Evolutionary conservation across 2,329 filamentous ascomycete species (phyloP).

Genomic region (Fusarium sterilihyphosum): DNA sequence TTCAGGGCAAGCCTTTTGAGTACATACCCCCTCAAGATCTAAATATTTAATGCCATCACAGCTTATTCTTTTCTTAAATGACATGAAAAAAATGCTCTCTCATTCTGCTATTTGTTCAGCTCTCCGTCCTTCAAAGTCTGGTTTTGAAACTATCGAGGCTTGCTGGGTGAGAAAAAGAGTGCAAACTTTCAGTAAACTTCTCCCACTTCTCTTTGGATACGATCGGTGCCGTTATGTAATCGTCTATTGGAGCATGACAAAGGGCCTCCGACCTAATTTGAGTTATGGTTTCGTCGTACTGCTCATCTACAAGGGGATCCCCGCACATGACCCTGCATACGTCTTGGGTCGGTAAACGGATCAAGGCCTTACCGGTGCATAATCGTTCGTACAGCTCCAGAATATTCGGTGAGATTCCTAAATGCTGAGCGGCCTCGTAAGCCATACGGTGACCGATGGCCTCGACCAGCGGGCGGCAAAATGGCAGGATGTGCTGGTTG

Average conservation of each 20-base stretch:
- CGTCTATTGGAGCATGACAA: not conserved
- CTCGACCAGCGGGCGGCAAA: not conserved
- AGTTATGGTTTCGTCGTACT: not conserved
- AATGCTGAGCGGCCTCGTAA: not conserved
- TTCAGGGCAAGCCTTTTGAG: too few species aligned
- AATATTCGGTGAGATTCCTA: not conserved
- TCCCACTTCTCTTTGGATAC: not conserved
- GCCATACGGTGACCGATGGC: constrained; percentile 6
- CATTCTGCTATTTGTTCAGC: not conserved
- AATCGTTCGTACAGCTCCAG: not conserved
- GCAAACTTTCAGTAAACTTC: not conserved
- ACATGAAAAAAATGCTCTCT: not conserved
- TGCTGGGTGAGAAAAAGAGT: not conserved
- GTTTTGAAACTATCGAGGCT: not conserved
- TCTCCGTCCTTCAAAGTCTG: not conserved
- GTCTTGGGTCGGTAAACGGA: not conserved
- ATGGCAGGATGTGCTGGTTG: not conserved
- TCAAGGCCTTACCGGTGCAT: not conserved
- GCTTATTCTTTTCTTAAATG: too few species aligned
- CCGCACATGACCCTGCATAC: not conserved
- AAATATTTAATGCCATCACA: not conserved
- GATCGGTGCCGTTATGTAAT: not conserved
- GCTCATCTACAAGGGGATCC: not conserved
- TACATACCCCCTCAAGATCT: too few species aligned
- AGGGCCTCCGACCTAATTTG: not conserved